phyloP scores from a whole-genome alignment of 73 alveolate species.

The Paramecium sonneborni region DNA sequence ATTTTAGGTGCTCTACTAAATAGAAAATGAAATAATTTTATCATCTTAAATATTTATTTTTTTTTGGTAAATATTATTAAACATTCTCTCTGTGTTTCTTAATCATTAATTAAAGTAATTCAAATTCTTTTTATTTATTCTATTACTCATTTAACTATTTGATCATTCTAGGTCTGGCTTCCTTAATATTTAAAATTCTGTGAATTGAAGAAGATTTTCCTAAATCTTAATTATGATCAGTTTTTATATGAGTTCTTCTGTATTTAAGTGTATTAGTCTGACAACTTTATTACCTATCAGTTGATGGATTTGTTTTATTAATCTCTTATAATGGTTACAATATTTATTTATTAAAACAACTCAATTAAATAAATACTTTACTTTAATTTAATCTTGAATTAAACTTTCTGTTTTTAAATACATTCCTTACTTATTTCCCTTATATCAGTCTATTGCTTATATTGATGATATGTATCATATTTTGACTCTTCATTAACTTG shows the following conservation, averaged over 20 bases:
- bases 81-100: neutral
- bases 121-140: neutral
- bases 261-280: neutral
- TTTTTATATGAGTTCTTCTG: neutral
- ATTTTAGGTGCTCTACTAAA: too few relatives aligned
- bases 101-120: neutral
- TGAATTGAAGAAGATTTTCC: neutral
- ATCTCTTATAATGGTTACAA: neutral
- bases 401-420: neutral
- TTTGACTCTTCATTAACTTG: neutral
- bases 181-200: neutral
- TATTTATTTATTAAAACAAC: neutral
- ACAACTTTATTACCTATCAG: neutral
- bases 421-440: neutral
- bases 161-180: neutral
- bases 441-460: neutral
- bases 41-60: neutral
- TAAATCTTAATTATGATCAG: neutral
- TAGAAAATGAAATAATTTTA: neutral
- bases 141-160: neutral
- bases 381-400: neutral
- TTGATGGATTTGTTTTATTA: neutral
- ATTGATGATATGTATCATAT: neutral
- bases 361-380: neutral
- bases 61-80: neutral